phyloP scores from a whole-genome alignment of 2,329 filamentous ascomycete genomes.

The Zymoseptoria brevis region DNA sequence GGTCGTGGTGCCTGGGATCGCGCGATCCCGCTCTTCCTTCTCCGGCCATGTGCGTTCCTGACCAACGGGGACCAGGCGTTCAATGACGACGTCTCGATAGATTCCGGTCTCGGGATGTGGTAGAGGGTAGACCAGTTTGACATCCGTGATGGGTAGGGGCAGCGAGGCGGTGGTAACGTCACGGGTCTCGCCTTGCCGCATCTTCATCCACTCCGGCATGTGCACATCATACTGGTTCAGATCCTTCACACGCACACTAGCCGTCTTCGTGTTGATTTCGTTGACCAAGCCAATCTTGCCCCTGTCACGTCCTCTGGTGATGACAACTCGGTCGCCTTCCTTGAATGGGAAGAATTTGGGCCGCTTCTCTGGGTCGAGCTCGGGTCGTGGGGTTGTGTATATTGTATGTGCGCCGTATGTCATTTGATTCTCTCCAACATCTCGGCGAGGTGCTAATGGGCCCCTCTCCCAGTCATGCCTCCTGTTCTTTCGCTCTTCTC shows the following conservation, averaged over 20 bases:
- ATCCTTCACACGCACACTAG: conserved; percentile 30
- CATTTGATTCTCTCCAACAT: conserved; percentile 53
- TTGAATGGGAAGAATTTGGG: conserved; percentile 29
- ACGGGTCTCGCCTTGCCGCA: conserved; percentile 33
- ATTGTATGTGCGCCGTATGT: conserved; percentile 47
- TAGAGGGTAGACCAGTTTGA: conserved; percentile 76
- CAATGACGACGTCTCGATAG: conserved; percentile 67
- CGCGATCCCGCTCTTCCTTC: conserved; percentile 29
- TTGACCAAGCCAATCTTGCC: conserved; percentile 73
- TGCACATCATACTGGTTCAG: conserved; percentile 38
- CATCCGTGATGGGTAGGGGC: conserved; percentile 51
- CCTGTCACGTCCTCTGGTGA: conserved; percentile 69
- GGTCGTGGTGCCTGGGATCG: conserved; percentile 64
- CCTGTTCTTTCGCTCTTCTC: conserved; percentile 48
- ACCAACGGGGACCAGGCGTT: conserved; percentile 49
- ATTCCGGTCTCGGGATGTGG: conserved; percentile 56
- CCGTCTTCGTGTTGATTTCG: conserved; percentile 39
- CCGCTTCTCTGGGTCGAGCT: conserved; percentile 18
- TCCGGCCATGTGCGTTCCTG: conserved; percentile 12
- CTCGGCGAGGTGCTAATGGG: conserved; percentile 66
- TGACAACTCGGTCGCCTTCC: conserved; percentile 69
- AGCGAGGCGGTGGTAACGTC: conserved; percentile 30
- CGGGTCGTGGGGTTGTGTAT: conserved; percentile 20
- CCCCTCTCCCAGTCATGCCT: conserved; percentile 74
- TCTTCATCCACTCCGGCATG: conserved; percentile 35